Evolutionary conservation across 192 early-diverging fungal species (phyloP), one percentile per base, ranked within the genome.

Genomic region (Gigaspora rosea): DNA sequence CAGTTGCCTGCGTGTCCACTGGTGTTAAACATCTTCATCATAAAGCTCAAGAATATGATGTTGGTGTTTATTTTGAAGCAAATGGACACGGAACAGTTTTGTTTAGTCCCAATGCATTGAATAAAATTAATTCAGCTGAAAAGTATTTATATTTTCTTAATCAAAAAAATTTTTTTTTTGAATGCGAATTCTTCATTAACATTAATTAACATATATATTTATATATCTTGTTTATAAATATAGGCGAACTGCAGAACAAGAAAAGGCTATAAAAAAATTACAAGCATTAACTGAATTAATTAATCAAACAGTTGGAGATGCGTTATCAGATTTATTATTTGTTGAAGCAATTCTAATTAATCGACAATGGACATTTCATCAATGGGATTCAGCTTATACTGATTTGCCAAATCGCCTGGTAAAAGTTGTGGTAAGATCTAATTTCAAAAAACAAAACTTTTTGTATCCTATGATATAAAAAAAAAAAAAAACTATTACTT

Each of bases 11-110:
- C 85, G 95, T 96, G 35, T 87, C 93, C 58, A 99, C 98, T 9
- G 98, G 98, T 75, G 98, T 99, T 75, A 99, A 99, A 90, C 92
- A 99, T 85, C 87, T 99, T 79, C 98, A 99, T 80, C 98, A 99
- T 82, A 96, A 96, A 77, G 98, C 98, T 41, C 92, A 95, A 82
- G 92, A 94, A 79, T 98, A 95, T 84, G 95, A 97, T 83, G 92
- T 98, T 77, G 98, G 98, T 80, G 96, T 98, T 52, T 99, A 99
- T 88, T 99, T 99, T 92, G 98, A 99, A 84, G 98, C 98, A 56
- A 99, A 99, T 78, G 98, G 98, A 72, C 98, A 99, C 82, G 98
- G 98, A 68, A 99, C 98, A 20, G 93, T 98, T 61, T 86, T 99
- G 75, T 99, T 99, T 84, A 98, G 94, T 81, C 79, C 88, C 56